Base-by-base conservation (phyloP, 2,329 filamentous ascomycete species). In the Knoxdaviesia proteae region DNA sequence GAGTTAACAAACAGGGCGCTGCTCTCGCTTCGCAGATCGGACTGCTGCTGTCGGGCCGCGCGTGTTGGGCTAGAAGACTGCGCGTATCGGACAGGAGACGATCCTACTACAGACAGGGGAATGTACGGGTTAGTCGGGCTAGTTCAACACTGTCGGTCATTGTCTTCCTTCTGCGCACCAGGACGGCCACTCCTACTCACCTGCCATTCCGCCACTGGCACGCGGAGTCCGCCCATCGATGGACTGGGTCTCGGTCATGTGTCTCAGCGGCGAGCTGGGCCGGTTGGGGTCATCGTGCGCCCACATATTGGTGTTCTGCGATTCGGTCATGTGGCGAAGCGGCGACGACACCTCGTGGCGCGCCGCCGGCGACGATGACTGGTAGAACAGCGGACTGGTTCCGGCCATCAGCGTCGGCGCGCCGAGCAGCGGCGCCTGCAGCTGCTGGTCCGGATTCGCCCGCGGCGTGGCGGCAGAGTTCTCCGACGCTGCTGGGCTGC, bases 21-120 rank as follows among this genome's bases (percentile, higher is more conserved):
- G 62, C 79, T 84, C 54, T 84, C 84, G 57, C 82, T 92, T 51
- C 74, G 74, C 47, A 84, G 66, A 55, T 88, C 77, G 42, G 81
- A 79, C 49, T 78, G 75, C 42, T 65, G 64, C 40, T 71, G 66
- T 48, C 71, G 62, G 44, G 69, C 60, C 48, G 64, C 66, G 54
- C 74, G 74, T n/a, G 74, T 77, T 31, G 84, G 84, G 54, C 83
- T 93, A 35, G 88, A 94, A 59, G 84, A 94, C 34, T 84, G 77
- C 44, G 84, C 83, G 56, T 94, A 96, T 57, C 78, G 76, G 50
- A 96, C 84, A 1, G 88, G 88, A 1, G 88, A 96, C 0, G 88
- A 96, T 54, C 87, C 88, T 94, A 50, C 31, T 20, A 20, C 20
- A 20, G 20, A 20, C 20, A 20, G 20, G 20, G 20, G 20, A 20